These are phyloP conservation scores for Nicotiana noctiflora DNA, from an alignment of 257 asterid species.

Conservation along the genomic window DNA sequence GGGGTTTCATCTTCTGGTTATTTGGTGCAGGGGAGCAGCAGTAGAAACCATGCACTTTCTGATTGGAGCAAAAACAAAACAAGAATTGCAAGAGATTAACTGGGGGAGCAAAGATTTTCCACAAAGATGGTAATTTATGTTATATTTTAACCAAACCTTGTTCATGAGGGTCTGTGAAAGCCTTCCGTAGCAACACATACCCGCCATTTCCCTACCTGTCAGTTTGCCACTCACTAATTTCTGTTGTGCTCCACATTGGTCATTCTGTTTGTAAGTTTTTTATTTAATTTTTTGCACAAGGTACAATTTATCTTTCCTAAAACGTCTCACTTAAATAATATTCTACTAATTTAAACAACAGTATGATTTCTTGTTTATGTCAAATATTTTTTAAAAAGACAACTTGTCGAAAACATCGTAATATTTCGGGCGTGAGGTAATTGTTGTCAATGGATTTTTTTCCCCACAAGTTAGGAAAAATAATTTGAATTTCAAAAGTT, in stretches of 20 bases:
- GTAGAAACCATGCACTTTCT: conserved; percentile 30
- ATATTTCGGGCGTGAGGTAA: no score
- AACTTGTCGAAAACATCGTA: no score
- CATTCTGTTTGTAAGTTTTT: no score
- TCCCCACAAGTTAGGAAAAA: no score
- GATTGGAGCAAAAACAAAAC: not conserved
- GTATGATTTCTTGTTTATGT: no score
- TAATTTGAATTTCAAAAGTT: no score
- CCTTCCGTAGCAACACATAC: not conserved
- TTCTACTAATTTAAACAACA: no score
- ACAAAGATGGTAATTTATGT: not conserved
- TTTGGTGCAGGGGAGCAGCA: conserved; percentile 48
- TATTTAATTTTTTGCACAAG: no score
- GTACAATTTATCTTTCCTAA: no score
- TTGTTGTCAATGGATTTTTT: no score
- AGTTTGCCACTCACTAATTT: not conserved
- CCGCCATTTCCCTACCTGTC: conserved; percentile 12
- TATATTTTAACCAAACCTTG: not conserved
- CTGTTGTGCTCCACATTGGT: not conserved
- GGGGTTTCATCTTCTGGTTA: conserved; percentile 19
- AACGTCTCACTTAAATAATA: no score
- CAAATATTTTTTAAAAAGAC: no score
- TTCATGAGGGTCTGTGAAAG: conserved; percentile 1
- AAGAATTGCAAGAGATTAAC: not conserved
- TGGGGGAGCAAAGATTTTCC: not conserved